These are phyloP conservation scores for Pythium brassicae DNA, from an alignment of 352 stramenopile species.

Conservation along the genomic window DNA sequence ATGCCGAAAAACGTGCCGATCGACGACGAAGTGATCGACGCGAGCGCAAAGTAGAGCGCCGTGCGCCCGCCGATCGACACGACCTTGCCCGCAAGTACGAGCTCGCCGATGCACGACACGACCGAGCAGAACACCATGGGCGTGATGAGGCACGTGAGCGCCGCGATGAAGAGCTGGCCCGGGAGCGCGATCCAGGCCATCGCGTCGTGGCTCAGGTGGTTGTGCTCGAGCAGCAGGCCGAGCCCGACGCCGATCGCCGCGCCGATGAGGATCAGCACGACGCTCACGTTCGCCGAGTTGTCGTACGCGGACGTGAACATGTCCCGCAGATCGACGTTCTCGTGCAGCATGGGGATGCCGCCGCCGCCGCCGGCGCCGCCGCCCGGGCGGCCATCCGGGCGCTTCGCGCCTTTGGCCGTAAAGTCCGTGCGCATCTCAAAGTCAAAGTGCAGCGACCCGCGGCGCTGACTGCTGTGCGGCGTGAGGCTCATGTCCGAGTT, in stretches of 20 bases:
- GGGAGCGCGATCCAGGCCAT: conserved; percentile 27
- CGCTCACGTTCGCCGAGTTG: conserved; percentile 14
- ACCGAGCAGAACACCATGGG: conserved; percentile 41
- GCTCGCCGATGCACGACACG: conserved; percentile 25
- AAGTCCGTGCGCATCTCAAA: conserved; percentile 18
- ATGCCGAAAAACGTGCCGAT: conserved; percentile 27
- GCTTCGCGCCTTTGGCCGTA: conserved; percentile 15
- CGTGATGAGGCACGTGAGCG: conserved; percentile 44
- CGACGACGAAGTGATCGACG: conserved; percentile 26
- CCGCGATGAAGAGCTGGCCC: conserved; percentile 32
- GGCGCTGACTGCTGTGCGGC: conserved; percentile 9
- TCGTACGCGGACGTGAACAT: conserved; percentile 14
- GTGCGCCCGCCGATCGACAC: conserved; percentile 30
- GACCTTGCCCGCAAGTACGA: conserved; percentile 30
- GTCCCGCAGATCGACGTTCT: conserved; percentile 13
- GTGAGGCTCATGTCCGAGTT: conserved; percentile 13
- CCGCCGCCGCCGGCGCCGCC: not conserved
- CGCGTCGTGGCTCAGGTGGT: conserved; percentile 14
- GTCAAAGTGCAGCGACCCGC: conserved; percentile 14
- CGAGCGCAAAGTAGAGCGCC: conserved; percentile 19
- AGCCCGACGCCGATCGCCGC: conserved; percentile 20
- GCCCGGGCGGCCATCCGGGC: not conserved
- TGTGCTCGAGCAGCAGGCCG: conserved; percentile 21
- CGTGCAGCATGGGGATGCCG: conserved; percentile 4
- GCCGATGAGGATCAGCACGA: conserved; percentile 17